Conservation (phyloP, 805 yeast species). For the Clavispora asparagi region DNA sequence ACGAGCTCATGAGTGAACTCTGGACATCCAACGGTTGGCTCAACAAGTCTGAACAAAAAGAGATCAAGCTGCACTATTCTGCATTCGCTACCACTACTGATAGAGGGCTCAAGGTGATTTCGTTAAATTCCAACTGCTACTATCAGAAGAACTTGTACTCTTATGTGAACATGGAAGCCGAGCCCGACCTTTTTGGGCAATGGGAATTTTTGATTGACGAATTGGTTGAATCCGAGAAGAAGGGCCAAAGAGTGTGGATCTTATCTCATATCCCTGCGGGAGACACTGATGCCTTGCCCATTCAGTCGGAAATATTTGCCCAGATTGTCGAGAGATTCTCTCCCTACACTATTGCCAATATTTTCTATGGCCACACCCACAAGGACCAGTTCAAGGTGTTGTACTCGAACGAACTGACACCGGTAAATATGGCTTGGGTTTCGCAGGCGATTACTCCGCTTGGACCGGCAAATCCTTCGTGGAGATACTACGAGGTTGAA, state of each 20-base stretch:
- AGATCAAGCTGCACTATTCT: slow-evolving; percentile 46
- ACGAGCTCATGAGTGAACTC: slow-evolving; percentile 31
- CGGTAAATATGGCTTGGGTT: slow-evolving; percentile 57
- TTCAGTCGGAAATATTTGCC: slow-evolving; percentile 50
- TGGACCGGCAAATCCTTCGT: slow-evolving; percentile 57
- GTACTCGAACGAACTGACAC: slow-evolving; percentile 33
- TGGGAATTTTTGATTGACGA: slow-evolving; percentile 58
- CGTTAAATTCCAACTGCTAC: slow-evolving; percentile 61
- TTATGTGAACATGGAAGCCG: slow-evolving; percentile 48
- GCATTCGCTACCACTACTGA: slow-evolving; percentile 55
- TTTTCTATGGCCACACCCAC: slow-evolving; percentile 71
- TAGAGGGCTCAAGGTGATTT: slow-evolving; percentile 36
- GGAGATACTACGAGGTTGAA: slow-evolving; percentile 71
- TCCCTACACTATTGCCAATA: slow-evolving; percentile 61
- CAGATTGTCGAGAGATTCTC: slow-evolving; percentile 62
- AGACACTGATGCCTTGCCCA: slow-evolving; percentile 53
- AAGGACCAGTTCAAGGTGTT: slow-evolving; percentile 60
- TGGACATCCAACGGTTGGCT: slow-evolving; percentile 37
- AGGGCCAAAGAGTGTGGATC: slow-evolving; percentile 66
- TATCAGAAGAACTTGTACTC: slow-evolving; percentile 52
- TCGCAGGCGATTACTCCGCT: slow-evolving; percentile 64
- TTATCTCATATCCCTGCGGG: slow-evolving; percentile 63
- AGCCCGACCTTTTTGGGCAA: slow-evolving; percentile 60
- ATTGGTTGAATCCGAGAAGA: slow-evolving; percentile 51
- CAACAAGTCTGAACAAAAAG: slow-evolving; percentile 17